These are phyloP conservation scores for Tetraselmis chui DNA, from an alignment of 139 green algal species.

Conservation along the genomic window DNA sequence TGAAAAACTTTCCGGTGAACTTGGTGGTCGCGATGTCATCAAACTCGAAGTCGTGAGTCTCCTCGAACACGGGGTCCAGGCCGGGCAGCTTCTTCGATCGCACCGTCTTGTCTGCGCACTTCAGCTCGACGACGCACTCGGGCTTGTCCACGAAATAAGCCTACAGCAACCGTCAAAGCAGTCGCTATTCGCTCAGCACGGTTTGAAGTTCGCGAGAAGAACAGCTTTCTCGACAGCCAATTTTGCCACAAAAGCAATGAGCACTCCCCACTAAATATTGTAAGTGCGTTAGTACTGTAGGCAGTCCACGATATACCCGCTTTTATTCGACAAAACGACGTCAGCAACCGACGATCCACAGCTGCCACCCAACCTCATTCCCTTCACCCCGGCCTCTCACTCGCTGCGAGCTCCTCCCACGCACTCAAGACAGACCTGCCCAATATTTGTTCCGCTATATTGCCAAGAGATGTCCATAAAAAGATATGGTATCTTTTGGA, in stretches of 20 bases:
- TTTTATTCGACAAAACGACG: not conserved
- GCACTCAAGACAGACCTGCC: too few relatives aligned
- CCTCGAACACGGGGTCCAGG: conserved; percentile 45
- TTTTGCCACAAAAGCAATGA: not conserved
- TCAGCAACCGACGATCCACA: not conserved
- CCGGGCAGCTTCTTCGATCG: conserved; percentile 3
- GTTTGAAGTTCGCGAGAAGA: too few relatives aligned
- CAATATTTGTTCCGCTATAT: too few relatives aligned
- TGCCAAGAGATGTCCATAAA: too few relatives aligned
- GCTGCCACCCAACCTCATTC: too few relatives aligned
- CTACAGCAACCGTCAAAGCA: conserved; percentile 5
- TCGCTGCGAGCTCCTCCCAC: too few relatives aligned
- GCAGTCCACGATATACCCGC: not conserved
- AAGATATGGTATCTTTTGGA: not conserved
- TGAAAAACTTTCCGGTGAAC: conserved; percentile 31
- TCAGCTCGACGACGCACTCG: conserved; percentile 21
- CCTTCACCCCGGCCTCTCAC: too few relatives aligned
- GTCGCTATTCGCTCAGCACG: not conserved
- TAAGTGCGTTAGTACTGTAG: not conserved
- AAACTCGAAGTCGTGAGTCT: conserved; percentile 35
- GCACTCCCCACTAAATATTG: too few relatives aligned
- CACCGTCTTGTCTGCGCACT: conserved; percentile 26
- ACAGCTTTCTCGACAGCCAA: not conserved
- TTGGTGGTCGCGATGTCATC: conserved; percentile 27
- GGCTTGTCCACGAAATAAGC: conserved; percentile 41